phyloP scores from a whole-genome alignment of 306 rosid genomes.

The Cucumis hystrix region DNA sequence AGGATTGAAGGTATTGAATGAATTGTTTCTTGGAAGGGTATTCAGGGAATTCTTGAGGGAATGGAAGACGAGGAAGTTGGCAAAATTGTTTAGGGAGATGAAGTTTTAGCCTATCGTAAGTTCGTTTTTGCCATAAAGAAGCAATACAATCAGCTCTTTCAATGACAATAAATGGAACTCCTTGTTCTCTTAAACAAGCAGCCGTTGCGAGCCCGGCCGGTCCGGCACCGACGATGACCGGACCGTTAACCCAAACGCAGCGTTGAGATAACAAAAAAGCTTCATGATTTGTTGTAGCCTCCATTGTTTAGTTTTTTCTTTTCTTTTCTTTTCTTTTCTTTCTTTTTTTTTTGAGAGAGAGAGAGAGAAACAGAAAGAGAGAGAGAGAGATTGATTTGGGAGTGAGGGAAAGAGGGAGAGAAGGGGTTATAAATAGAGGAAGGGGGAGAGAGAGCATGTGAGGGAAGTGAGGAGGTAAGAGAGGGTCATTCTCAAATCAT shows the following conservation, averaged over 20 bases:
- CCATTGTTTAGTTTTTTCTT: neutral
- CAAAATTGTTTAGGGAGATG: constrained; percentile 95
- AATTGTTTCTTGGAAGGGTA: constrained; percentile 72
- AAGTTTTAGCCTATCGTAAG: constrained; percentile 77
- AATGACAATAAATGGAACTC: constrained; percentile 65
- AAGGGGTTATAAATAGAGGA: constrained; percentile 40
- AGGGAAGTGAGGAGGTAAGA: constrained; percentile 8
- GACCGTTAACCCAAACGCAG: constrained; percentile 72
- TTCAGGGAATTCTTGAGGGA: constrained; percentile 66
- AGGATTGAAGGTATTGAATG: constrained; percentile 58
- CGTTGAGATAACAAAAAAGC: constrained; percentile 30
- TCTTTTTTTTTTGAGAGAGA: neutral
- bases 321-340: neutral
- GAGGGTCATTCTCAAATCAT: constrained; percentile 22
- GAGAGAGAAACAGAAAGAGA: neutral
- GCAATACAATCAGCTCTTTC: constrained; percentile 84
- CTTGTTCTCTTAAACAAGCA: constrained; percentile 70
- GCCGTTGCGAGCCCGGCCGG: constrained; percentile 94
- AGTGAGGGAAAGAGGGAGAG: constrained; percentile 15
- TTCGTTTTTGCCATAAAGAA: constrained; percentile 80
- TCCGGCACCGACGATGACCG: constrained; percentile 86
- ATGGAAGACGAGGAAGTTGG: constrained; percentile 67
- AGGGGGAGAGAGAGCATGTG: constrained; percentile 21
- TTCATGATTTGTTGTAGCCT: neutral
- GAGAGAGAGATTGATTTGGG: constrained; percentile 32